Evolutionary conservation across 805 yeast genomes (phyloP), one percentile per base, ranked within the genome.

Genomic region (Ogataea philodendri): DNA sequence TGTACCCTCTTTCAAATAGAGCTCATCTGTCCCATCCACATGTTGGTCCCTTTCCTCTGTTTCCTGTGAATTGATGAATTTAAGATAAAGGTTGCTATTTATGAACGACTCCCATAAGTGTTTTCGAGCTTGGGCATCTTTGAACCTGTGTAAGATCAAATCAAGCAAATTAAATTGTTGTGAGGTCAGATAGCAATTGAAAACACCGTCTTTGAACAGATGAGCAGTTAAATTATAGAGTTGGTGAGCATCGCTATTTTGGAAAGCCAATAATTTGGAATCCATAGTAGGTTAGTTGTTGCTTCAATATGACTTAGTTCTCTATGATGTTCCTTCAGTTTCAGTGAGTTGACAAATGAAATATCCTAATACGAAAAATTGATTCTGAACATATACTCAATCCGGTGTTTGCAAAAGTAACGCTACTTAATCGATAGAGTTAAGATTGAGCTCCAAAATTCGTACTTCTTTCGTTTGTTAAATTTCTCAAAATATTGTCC

Each of bases 161-260:
- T 67, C 68, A 26, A 79, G 55, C 1, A 79, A 67, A 34, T 70
- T 64, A 45, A 69, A 65, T 51, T 78, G 84, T 39, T 71, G 76
- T n/a, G 73, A 65, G 8, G 78, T 72, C 40, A 79, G 57, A 48
- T 68, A 72, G 30, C 69, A 63, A 34, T 68, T 70, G 45, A 75
- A 72, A 13, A 60, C 57, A 5, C 70, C 67, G 7, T 62, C 55
- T 16, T 51, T 40, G 37, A 60, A 65, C 14, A 70, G 42, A 36
- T 55, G 57, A 14, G 54, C 62, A 4, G 74, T 57, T 22, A 69
- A 44, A 20, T 39, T 34, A 30, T 59, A 55, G 26, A 71, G 46
- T 15, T 54, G 44, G 20, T 44, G 37, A 7, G 58, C 45, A 38
- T 60, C 55, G 19, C 49, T 42, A 5, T 46, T 27, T 26, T 32